Conservation (phyloP, 2,329 filamentous ascomycete genomes). For the Arthrocladium fulminans region DNA sequence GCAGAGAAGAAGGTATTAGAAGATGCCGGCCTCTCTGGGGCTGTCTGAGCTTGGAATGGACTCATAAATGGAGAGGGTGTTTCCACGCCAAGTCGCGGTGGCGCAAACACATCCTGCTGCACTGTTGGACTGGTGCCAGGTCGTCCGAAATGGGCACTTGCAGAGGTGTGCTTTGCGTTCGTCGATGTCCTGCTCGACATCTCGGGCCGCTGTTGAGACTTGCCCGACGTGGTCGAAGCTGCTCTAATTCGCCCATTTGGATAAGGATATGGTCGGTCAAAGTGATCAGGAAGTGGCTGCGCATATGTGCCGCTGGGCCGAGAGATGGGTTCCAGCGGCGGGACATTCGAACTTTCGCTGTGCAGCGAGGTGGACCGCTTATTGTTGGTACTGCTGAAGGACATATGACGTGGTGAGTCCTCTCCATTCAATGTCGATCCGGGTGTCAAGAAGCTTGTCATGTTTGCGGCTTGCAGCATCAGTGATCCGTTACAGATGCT, state of each 20-base stretch:
- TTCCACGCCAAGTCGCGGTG: conserved; percentile 38
- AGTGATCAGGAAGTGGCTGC: conserved; percentile 1
- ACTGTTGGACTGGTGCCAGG: conserved; percentile 18
- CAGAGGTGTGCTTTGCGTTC: conserved; percentile 8
- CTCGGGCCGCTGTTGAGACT: conserved; percentile 1
- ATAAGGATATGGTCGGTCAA: conserved; percentile 7
- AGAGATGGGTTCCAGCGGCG: background rate
- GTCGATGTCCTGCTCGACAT: background rate
- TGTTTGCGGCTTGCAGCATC: conserved; percentile 50
- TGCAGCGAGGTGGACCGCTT: conserved; percentile 29
- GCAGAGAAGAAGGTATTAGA: conserved; percentile 25
- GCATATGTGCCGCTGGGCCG: background rate
- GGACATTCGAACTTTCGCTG: conserved; percentile 13
- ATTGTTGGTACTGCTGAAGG: conserved; percentile 39
- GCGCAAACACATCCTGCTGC: conserved; percentile 22
- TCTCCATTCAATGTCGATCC: conserved; percentile 34
- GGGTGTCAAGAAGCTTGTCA: conserved; percentile 53
- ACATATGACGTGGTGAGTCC: conserved; percentile 40
- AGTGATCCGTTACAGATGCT: conserved; percentile 67
- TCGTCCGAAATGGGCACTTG: conserved; percentile 53
- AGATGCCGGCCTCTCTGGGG: conserved; percentile 21
- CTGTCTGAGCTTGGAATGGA: conserved; percentile 12
- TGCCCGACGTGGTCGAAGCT: conserved; percentile 8
- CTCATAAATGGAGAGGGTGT: conserved; percentile 32
- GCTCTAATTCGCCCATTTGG: conserved; percentile 4